Base-by-base conservation (phyloP, 176 grass and related monocot species). In the Ensete ventricosum region DNA sequence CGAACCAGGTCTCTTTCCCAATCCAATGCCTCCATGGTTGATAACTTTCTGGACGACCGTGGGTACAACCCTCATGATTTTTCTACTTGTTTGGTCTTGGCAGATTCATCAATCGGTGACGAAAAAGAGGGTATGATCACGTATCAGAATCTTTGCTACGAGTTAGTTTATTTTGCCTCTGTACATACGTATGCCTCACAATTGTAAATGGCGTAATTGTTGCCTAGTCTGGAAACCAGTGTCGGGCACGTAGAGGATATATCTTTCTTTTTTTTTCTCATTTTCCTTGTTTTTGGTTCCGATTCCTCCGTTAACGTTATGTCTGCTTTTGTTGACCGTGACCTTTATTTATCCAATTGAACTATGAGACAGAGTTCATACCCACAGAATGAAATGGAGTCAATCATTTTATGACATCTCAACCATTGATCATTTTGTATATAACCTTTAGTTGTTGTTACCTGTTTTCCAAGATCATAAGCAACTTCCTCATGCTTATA, bases 1-100 rank as follows among this genome's bases (percentile, higher is more conserved):
- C 53, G 17, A 27, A 83, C 50, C 77, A 99, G 95, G 95, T 74
- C 86, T 99, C 11, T 99, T 99, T 62, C 95, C 95, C 0, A 94
- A 85, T 64, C 84, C 84, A 14, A 99, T 99, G 95, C 95, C 95
- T 1, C 83, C 73, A 52, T 91, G 84, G 82, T 71, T 99, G 74
- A 76, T 99, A 69, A 77, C 86, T 65, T 79, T 87, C 58, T 99
- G 95, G 95, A 83, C 81, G 12, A 72, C 69, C 9, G 81, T 83
- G 21, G 81, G 81, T n/a, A 71, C 53, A 53, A 34, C 81, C 64
- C 86, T 94, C 10, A 13, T 52, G 62, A 77, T 89, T 67, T 94
- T 90, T 59, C 82, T 96, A 79, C 81, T 94, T 70, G 72, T 79
- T 50, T 99, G 95, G 95, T 81, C 86, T 14, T 94, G 81, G 80